Base-by-base conservation (phyloP, 176 grass and related monocot species). In the Carex littledalei region DNA sequence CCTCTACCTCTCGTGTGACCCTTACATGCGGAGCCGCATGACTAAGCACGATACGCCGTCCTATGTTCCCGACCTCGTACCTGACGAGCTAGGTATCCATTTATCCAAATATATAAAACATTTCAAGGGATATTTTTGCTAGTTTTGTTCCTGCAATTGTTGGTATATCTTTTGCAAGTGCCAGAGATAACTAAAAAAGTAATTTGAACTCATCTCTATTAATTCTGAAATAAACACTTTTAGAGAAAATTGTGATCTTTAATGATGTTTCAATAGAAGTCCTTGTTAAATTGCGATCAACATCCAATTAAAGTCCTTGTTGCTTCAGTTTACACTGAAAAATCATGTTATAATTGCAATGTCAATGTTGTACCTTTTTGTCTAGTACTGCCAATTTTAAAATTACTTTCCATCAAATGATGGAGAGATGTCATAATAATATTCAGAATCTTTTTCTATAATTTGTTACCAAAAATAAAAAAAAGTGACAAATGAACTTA, bases 1-100 rank as follows among this genome's bases (percentile, higher is more conserved):
- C 63, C 81, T 97, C 8, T 97, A 93, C 69, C 63, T 97, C 41
- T 97, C 94, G 0, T 97, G 89, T 32, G 94, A 97, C 35, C 91
- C 94, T 0, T 97, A 81, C 87, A 93, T 93, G 84, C 87, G 91
- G 20, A 2, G 0, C 81, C 89, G 87, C 14, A 96, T 96, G 87
- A 79, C 70, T 29, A 88, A 78, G 81, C 87, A 67, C 84, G 80
- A 83, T 3, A 22, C 17, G 1, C 60, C 59, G 2, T 84, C 60
- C 62, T 90, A 87, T 37, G 26, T 50, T 8, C 17, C 70, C 49
- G 60, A 57, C 26, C 72, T 60, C 29, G 12, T 81, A 4, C 18
- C 76, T 8, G 85, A 29, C 13, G 6, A 70, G 76, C 24, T 24
- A 24, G 24, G 85, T 81, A 81, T 54, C 2, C 14, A 67, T 10